Percentiles rank a stretch among this genome's conserved stretches.
Conservation (phyloP, 1,284 basidiomycete genomes). For the Schizophyllum amplum region DNA sequence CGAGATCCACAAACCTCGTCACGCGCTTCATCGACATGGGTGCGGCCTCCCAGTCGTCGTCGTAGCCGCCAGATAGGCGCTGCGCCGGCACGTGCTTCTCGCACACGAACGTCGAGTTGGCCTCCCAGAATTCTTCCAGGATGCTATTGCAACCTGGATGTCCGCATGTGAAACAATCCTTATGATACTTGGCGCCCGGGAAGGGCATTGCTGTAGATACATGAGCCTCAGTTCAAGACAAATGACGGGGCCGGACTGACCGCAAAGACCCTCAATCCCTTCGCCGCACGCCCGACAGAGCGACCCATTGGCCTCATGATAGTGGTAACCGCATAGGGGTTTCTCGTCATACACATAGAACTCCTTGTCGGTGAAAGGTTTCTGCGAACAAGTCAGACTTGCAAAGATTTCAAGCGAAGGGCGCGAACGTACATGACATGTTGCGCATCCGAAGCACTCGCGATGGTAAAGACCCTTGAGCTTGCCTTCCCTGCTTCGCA, state of each 20-base stretch:
- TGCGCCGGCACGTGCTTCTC: conserved; percentile 56
- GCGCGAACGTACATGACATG: conserved; percentile 55
- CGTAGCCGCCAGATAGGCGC: conserved; percentile 25
- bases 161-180: conserved; percentile 75
- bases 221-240: background rate
- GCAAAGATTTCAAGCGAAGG: background rate
- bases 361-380: conserved; percentile 80
- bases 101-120: conserved; percentile 75
- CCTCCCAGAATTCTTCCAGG: conserved; percentile 79
- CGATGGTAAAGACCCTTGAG: conserved; percentile 89
- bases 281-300: conserved; percentile 79
- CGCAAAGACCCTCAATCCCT: conserved; percentile 84
- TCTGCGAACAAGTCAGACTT: conserved; percentile 30
- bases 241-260: background rate
- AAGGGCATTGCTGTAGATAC: conserved; percentile 54
- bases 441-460: conserved; percentile 81
- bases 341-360: conserved; percentile 87
- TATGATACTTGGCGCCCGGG: conserved; percentile 72
- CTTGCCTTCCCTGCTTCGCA: conserved; percentile 86
- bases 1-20: conserved; percentile 58
- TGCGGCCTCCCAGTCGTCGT: conserved; percentile 24
- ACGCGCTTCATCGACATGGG: conserved; percentile 50
- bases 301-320: conserved; percentile 83
- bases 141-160: conserved; percentile 46
- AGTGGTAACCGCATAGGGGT: conserved; percentile 84